Conservation (phyloP, 1,284 basidiomycete species). For the Fomitopsis pinicola region DNA sequence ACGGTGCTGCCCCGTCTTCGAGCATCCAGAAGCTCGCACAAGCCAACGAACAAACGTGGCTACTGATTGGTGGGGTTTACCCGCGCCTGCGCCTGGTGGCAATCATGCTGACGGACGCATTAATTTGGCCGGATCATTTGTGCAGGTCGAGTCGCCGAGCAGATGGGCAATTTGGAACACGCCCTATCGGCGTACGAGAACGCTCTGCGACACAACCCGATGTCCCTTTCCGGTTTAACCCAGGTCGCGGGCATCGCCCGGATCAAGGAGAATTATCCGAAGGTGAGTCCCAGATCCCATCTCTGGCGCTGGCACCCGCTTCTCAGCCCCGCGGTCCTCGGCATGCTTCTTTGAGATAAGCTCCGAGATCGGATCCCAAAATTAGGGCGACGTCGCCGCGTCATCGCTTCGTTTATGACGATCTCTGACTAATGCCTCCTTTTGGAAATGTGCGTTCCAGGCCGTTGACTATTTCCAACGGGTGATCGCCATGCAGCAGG, state of each 20-base stretch:
- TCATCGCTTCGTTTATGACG: conserved; percentile 5
- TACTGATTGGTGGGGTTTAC: conserved; percentile 71
- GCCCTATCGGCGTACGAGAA: conserved; percentile 89
- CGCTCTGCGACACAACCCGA: conserved; percentile 88
- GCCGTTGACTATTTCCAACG: conserved; percentile 95
- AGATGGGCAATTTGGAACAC: conserved; percentile 87
- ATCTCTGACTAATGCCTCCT: conserved; percentile 13
- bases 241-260: conserved; percentile 89
- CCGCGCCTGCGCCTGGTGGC: conserved; percentile 10
- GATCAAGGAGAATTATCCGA: conserved; percentile 84
- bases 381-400: conserved; percentile 8
- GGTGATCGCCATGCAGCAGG: conserved; percentile 82
- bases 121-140: conserved; percentile 14
- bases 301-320: conserved; percentile 9
- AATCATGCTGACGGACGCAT: conserved; percentile 15
- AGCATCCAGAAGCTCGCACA: conserved; percentile 71
- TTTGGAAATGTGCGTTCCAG: conserved; percentile 39
- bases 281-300: conserved; percentile 42
- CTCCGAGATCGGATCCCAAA: conserved; percentile 7
- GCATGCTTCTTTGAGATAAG: conserved; percentile 4
- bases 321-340: background rate
- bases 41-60: conserved; percentile 91
- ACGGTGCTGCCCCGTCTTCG: conserved; percentile 38
- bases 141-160: conserved; percentile 84
- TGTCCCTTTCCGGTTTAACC: conserved; percentile 82